These are phyloP conservation scores for Nemania bipapillata DNA, from an alignment of 2,329 filamentous ascomycete species.

Conservation along the genomic window DNA sequence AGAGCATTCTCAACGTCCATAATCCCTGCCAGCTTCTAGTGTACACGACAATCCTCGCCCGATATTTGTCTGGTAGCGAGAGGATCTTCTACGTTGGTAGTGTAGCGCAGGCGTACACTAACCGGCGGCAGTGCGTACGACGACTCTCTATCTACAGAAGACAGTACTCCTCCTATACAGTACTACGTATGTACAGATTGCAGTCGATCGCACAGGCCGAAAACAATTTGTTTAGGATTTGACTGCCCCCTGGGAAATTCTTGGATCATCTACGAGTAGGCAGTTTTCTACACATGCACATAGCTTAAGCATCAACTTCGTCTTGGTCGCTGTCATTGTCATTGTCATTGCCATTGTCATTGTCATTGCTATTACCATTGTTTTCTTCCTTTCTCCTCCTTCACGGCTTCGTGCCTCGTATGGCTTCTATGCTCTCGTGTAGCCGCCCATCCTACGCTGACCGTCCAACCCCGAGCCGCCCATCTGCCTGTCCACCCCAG, in stretches of 20 bases:
- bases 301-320: not conserved
- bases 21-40: constrained; percentile 14
- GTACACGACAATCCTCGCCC: constrained; percentile 10
- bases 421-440: constrained; percentile 39
- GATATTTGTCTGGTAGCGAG: constrained; percentile 25
- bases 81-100: constrained; percentile 15
- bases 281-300: not conserved
- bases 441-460: constrained; percentile 38
- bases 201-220: constrained; percentile 16
- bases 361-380: not conserved
- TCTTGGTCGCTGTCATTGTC: not conserved
- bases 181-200: not conserved
- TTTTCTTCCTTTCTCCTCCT: constrained; percentile 2
- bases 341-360: not conserved
- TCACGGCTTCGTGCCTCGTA: constrained; percentile 38
- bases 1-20: constrained; percentile 15
- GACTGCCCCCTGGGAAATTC: not conserved
- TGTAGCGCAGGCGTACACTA: not conserved
- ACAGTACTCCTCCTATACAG: too few relatives aligned
- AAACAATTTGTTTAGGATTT: not conserved
- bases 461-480: constrained; percentile 36
- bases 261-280: not conserved
- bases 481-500: constrained; percentile 31
- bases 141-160: not conserved
- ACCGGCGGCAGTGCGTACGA: not conserved